Conservation (phyloP, 2,329 filamentous ascomycete genomes). For the Botryotinia convoluta region DNA sequence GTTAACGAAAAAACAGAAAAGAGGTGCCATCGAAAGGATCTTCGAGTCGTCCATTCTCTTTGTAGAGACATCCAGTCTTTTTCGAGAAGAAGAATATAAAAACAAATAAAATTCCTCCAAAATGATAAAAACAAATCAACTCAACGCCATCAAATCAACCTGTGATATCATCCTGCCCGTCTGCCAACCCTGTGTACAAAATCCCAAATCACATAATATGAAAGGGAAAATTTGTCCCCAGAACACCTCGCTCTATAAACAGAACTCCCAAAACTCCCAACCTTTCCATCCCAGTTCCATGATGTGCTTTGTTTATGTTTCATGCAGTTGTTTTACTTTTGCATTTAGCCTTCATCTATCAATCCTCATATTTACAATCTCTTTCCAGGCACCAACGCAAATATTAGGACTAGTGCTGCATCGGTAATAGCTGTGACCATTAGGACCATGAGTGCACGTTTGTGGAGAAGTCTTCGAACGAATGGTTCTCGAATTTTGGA, state of each 20-base stretch:
- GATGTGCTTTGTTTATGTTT: neutral
- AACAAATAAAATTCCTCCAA: neutral
- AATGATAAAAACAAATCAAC: neutral
- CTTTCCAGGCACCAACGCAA: constrained; percentile 92
- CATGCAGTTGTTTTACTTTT: neutral
- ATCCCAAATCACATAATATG: neutral
- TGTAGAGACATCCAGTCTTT: neutral
- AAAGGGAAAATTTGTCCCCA: constrained; percentile 6
- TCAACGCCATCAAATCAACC: constrained; percentile 15
- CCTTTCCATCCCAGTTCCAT: neutral
- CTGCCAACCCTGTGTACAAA: constrained; percentile 13
- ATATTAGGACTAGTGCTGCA: constrained; percentile 79
- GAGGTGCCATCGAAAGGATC: neutral
- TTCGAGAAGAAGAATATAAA: neutral
- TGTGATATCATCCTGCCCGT: constrained; percentile 18
- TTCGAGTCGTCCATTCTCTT: neutral
- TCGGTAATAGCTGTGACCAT: constrained; percentile 73
- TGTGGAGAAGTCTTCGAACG: constrained; percentile 78
- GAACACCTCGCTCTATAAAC: constrained; percentile 21
- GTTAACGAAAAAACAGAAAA: neutral
- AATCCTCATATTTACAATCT: constrained; percentile 54
- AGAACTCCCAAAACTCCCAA: neutral
- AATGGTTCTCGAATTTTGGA: constrained; percentile 86
- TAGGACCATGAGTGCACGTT: constrained; percentile 79
- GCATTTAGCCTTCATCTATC: neutral